Evolutionary conservation across 441 rosid species (phyloP).

Genomic region (Geranium incanum): DNA sequence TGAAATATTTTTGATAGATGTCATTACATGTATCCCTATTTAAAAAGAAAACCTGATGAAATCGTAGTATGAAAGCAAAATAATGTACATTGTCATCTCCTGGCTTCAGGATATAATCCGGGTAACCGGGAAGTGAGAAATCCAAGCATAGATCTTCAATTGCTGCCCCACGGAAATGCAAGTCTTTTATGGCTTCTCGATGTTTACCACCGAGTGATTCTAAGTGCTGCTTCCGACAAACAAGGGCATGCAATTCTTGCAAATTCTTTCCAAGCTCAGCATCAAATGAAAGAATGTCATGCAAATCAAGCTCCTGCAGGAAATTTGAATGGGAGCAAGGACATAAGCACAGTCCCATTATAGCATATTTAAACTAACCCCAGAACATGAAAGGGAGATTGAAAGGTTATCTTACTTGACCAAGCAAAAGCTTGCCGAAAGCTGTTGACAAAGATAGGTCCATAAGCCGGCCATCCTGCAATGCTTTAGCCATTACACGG

Average conservation of each 20-base stretch:
- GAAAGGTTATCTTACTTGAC: conserved; percentile 2
- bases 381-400: background rate
- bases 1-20: conserved; percentile 23
- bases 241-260: conserved; percentile 75
- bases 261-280: conserved; percentile 77
- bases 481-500: conserved; percentile 11
- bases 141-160: conserved; percentile 87
- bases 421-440: conserved; percentile 11
- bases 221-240: conserved; percentile 64
- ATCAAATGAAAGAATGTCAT: conserved; percentile 78
- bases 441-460: conserved; percentile 8
- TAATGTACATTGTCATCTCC: conserved; percentile 70
- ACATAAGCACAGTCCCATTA: background rate
- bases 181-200: conserved; percentile 34
- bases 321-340: background rate
- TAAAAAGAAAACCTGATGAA: background rate
- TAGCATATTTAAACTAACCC: background rate
- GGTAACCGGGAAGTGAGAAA: conserved; percentile 94
- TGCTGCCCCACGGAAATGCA: conserved; percentile 53
- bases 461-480: conserved; percentile 12
- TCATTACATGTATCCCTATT: conserved; percentile 8
- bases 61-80: conserved; percentile 12
- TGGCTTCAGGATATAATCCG: conserved; percentile 66
- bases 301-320: conserved; percentile 93
- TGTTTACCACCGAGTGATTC: conserved; percentile 43